Base-by-base conservation (phyloP, 2,329 filamentous ascomycete species). In the Trichoderma endophyticum region DNA sequence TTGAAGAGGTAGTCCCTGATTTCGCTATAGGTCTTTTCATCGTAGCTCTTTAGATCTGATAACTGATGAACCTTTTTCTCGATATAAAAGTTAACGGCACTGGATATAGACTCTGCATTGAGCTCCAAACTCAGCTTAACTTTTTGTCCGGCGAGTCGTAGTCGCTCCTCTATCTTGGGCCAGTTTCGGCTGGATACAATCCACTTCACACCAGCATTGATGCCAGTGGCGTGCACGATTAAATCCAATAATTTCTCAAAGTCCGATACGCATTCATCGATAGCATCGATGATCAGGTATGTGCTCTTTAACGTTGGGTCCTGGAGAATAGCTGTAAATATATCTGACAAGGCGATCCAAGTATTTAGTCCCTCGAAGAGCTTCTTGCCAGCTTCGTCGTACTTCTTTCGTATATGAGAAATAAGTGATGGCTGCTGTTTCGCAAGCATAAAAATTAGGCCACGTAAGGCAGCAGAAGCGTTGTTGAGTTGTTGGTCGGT, bases 171-270 rank as follows among this genome's bases (percentile, higher is more conserved):
- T 57, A 86, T 84, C 0, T 76, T 73, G 0, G 71, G 74, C 76
- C 73, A 77, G 30, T 85, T 84, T 4, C 85, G 84, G 66, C 85
- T 86, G 0, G 83, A 83, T 0, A 84, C 72, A 18, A 86, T 71
- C 81, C 83, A 85, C 73, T 84, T 86, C 2, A 81, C 75, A 1
- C 39, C 36, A 9, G 24, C n/a, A 18, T 14, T 9, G 5, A 18
- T 26, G 64, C n/a, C 18, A 43, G 65, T 63, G 12, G 39, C 21
- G 11, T n/a, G 24, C 28, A 36, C 62, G 51, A 85, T 79, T 14
- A 84, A 72, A 0, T 80, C 62, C 18, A 86, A 76, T 5, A 86
- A 81, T 51, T 77, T 63, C 39, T 61, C 71, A 83, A 86, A 48
- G 5, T 70, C 65, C 4, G 18, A 36, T 24, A 30, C 26, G 32